Conservation (phyloP, 768 basidiomycete genomes). For the Kwoniella sp. region DNA sequence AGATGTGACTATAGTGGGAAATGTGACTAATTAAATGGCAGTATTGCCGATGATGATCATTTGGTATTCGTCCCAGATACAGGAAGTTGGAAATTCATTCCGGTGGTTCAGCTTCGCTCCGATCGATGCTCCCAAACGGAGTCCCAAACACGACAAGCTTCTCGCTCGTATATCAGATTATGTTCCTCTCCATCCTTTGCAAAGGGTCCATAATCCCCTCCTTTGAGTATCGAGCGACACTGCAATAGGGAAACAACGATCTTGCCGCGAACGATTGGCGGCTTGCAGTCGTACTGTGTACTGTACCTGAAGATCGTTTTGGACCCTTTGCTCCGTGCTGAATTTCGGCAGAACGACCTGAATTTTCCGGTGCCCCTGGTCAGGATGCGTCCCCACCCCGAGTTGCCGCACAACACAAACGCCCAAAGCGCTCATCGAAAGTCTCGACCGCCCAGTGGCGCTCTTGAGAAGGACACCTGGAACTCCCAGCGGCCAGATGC, state of each 20-base stretch:
- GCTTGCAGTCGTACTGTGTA: no score
- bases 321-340: background rate
- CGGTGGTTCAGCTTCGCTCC: slow-evolving; percentile 1
- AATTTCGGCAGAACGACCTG: background rate
- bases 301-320: slow-evolving; percentile 3
- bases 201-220: background rate
- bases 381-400: background rate
- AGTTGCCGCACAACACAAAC: background rate
- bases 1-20: no score
- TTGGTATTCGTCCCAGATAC: slow-evolving; percentile 1
- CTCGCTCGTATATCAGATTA: background rate
- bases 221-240: background rate
- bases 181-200: background rate
- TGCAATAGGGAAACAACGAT: background rate
- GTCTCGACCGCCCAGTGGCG: no score
- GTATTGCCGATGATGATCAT: background rate
- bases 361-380: background rate
- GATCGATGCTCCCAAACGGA: background rate
- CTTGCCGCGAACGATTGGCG: no score
- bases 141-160: background rate
- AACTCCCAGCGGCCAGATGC: no score
- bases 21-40: no score
- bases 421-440: no score
- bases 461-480: no score
- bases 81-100: background rate